Evolutionary conservation across 805 yeast species (phyloP).

Genomic region (Sugiyamaella qingdaonensis): DNA sequence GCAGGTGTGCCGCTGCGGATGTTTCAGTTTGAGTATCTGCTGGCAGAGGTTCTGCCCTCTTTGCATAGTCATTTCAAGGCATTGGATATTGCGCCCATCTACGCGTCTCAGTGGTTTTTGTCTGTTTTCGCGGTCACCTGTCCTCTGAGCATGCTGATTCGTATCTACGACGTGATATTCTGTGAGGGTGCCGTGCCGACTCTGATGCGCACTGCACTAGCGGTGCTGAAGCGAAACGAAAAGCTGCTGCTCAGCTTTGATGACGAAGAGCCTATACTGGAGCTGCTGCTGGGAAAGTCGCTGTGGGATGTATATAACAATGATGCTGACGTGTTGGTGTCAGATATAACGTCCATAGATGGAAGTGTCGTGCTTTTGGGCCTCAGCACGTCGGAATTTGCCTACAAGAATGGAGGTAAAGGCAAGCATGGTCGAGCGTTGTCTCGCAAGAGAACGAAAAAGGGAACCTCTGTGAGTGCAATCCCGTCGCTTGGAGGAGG

Average conservation of each 20-base stretch:
- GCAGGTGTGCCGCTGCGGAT: slow-evolving; percentile 50
- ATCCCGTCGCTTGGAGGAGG: neutral
- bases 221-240: slow-evolving; percentile 47
- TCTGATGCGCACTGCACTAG: slow-evolving; percentile 53
- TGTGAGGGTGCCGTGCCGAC: slow-evolving; percentile 52
- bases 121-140: slow-evolving; percentile 56
- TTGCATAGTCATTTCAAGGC: slow-evolving; percentile 42
- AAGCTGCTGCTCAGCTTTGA: slow-evolving; percentile 34
- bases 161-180: slow-evolving; percentile 47
- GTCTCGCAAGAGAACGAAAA: neutral
- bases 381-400: slow-evolving; percentile 1
- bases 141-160: slow-evolving; percentile 49
- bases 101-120: slow-evolving; percentile 62
- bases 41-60: slow-evolving; percentile 39
- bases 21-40: slow-evolving; percentile 45
- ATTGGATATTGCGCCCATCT: slow-evolving; percentile 44
- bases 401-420: neutral
- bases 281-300: slow-evolving; percentile 37
- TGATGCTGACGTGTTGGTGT: slow-evolving; percentile 35
- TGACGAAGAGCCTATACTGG: slow-evolving; percentile 40
- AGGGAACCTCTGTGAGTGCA: neutral
- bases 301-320: slow-evolving; percentile 42
- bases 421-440: neutral
- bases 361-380: slow-evolving; percentile 2
- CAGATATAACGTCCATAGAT: slow-evolving; percentile 25